Evolutionary conservation across 2,329 filamentous ascomycete species (phyloP), one percentile per base, ranked within the genome.

Genomic region (Tympanopsis confertula): DNA sequence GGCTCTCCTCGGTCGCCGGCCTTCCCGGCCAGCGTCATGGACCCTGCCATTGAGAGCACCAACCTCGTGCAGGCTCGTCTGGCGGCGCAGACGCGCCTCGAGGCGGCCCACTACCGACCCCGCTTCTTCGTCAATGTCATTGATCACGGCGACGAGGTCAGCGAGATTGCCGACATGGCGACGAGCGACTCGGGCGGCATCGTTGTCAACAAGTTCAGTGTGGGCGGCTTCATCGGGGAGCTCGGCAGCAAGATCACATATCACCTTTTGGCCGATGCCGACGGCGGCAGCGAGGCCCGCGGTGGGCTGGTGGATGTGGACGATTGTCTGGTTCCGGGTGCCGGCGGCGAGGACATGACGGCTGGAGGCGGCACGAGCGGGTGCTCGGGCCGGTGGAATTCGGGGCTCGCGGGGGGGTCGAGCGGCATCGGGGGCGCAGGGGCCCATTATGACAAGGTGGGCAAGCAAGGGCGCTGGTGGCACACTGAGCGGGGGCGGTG

Each of bases 81-180:
- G 5, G 70, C 74, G 13, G 82, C 82, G 0, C 82, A 87, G 51
- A 57, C 66, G 0, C 68, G 82, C 1, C 67, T 85, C 17, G 71
- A 82, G 26, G 63, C 67, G 15, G 75, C 77, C 0, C 63, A 67
- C 17, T 58, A 59, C 18, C 48, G 58, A 2, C 74, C 75, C 1
- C 62, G 66, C 13, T 78, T 78, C 50, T 63, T 65, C 5, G 64
- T 86, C 24, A 68, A 74, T 10, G 66, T 86, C 2, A 52, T 62
- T 2, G 65, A 69, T 41, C 69, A 74, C 19, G 54, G 50, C 42
- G 53, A 58, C 38, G 53, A 57, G 22, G 54, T 62, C 2, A 26
- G 7, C 22, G 22, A 7, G 7, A 26, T 26, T n/a, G 22, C 22
- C n/a, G 22, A n/a, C 22, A n/a, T n/a, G 7, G n/a, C 22, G n/a